Conservation (phyloP, 2,329 filamentous ascomycete species). For the Cladorrhinum sp. region DNA sequence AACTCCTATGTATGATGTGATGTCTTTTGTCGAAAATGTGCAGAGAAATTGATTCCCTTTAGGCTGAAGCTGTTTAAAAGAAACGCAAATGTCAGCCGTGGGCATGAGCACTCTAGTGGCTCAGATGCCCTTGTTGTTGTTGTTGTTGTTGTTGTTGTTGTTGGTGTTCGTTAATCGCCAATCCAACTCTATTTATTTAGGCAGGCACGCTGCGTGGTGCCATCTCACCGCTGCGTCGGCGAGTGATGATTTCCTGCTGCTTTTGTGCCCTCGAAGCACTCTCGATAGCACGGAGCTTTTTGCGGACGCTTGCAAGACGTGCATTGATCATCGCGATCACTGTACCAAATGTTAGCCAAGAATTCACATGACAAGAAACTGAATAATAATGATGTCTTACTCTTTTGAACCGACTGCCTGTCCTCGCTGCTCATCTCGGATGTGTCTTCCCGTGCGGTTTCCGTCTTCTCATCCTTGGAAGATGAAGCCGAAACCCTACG, state of each 20-base stretch:
- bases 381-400: constrained; percentile 47
- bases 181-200: constrained; percentile 1
- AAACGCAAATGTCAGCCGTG: not conserved
- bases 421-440: constrained; percentile 64
- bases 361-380: not conserved
- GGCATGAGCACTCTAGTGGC: not conserved
- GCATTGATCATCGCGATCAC: constrained; percentile 62
- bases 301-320: constrained; percentile 55
- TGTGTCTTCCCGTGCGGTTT: constrained; percentile 37
- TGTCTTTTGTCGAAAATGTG: not conserved
- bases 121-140: constrained; percentile 16
- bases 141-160: no score
- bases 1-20: constrained; percentile 8
- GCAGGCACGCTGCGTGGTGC: constrained; percentile 52
- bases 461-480: constrained; percentile 42
- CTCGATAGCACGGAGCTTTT: constrained; percentile 60
- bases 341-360: constrained; percentile 33
- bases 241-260: constrained; percentile 39
- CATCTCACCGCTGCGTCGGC: constrained; percentile 54
- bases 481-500: constrained; percentile 38
- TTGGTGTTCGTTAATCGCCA: constrained; percentile 21
- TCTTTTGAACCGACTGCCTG: constrained; percentile 67
- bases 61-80: not conserved
- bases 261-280: constrained; percentile 52
- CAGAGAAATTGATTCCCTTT: not conserved